Base-by-base conservation (phyloP, 768 basidiomycete species). In the Rickenella mellea region DNA sequence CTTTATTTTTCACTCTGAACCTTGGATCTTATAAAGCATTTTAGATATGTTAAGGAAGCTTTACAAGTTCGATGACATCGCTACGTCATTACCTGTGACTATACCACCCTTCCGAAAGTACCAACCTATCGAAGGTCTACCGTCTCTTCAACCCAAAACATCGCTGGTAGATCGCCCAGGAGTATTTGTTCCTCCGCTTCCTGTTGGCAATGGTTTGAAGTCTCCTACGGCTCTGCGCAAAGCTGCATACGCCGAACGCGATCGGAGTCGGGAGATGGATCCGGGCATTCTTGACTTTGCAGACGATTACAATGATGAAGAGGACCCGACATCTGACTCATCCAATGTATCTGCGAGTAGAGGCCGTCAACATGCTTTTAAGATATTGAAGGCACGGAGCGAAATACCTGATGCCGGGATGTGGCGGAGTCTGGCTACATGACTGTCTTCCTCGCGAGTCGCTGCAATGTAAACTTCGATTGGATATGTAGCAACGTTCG, bases 371-470 rank as follows among this genome's bases (percentile, higher is more conserved):
- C 73, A 67, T 35, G 84, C 85, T 2, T 54, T 79, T 48, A 76
- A 68, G 61, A 89, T 89, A 39, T 62, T 88, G 39, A 71, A 86
- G 55, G 74, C 75, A 17, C 71, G 83, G 38, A 81, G 74, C 49
- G 70, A 74, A 57, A 48, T 87, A 20, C 85, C 85, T 2, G 71
- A 70, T 45, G 71, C 70, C 44, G 80, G 83, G 27, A 86, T 87
- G 83, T 88, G 83, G 83, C 70, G 83, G 52, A 88, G 85, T 64
- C 63, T 88, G 52, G 83, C 78, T 28, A 70, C 45, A 56, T 42
- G 21, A 44, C 6, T n/a, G 11, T 28, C 31, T 32, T 19, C 4
- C 25, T 37, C n/a, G n/a, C n/a, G 19, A 36, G 19, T 36, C 24
- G n/a, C 30, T 32, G 19, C 33, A 22, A 36, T 36, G 33, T 36